Conservation (phyloP, 2,329 filamentous ascomycete genomes). For the Fusarium sp. region DNA sequence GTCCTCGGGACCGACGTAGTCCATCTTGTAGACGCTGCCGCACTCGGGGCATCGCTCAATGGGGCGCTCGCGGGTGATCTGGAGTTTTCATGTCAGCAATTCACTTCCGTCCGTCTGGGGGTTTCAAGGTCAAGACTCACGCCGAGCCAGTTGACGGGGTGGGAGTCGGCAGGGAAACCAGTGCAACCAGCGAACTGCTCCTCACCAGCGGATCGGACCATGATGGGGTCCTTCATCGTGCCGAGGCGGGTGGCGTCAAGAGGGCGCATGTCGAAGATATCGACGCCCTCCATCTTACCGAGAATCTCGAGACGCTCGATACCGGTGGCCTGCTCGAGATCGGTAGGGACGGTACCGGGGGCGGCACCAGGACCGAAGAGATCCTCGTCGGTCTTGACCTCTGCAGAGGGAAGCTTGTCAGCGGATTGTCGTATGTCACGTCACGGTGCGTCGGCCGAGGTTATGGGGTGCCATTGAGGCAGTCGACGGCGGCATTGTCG, state of each 20-base stretch:
- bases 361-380: slow-evolving; percentile 85
- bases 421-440: slow-evolving; percentile 25
- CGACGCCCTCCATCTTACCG: slow-evolving; percentile 98
- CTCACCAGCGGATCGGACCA: slow-evolving; percentile 90
- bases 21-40: slow-evolving; percentile 97
- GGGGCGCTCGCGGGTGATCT: slow-evolving; percentile 90
- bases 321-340: slow-evolving; percentile 96
- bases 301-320: slow-evolving; percentile 98
- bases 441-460: slow-evolving; percentile 41
- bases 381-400: slow-evolving; percentile 85
- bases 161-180: slow-evolving; percentile 90
- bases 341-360: slow-evolving; percentile 87
- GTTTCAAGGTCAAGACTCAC: slow-evolving; percentile 63
- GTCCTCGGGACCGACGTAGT: slow-evolving; percentile 88
- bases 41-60: slow-evolving; percentile 97
- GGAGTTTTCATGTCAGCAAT: slow-evolving; percentile 21
- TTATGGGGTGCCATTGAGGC: slow-evolving; percentile 27
- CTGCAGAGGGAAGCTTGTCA: slow-evolving; percentile 60
- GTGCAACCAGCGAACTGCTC: slow-evolving; percentile 99
- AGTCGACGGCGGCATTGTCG: slow-evolving; percentile 30
- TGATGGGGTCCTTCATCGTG: slow-evolving; percentile 91
- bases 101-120: slow-evolving; percentile 26
- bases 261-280: slow-evolving; percentile 98
- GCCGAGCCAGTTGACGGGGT: slow-evolving; percentile 89
- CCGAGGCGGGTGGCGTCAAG: slow-evolving; percentile 91